Conservation (phyloP, 805 yeast genomes). For the Saccharomyces kudriavzevii region DNA sequence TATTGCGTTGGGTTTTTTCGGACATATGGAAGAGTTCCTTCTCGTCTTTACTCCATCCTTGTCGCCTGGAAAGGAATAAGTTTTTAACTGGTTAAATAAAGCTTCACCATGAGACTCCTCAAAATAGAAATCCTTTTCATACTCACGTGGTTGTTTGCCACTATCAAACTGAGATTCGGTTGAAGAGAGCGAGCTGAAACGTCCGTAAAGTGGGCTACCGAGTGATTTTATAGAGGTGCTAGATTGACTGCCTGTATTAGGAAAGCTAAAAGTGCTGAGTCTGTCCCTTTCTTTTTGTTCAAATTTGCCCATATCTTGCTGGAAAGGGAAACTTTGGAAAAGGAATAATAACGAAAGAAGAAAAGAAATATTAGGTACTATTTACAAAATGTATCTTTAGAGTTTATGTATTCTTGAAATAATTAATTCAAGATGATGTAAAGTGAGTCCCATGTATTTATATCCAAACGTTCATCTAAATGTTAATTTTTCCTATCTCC, state of each 20-base stretch:
- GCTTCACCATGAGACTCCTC: conserved; percentile 8
- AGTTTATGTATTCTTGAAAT: neutral
- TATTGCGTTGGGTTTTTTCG: neutral
- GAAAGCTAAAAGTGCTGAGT: conserved; percentile 4
- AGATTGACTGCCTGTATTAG: neutral
- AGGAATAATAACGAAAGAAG: neutral
- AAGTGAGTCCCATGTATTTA: neutral
- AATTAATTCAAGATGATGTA: neutral
- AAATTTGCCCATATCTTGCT: neutral
- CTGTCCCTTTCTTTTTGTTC: neutral
- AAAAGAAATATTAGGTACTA: neutral
- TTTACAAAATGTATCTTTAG: neutral
- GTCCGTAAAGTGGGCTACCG: neutral
- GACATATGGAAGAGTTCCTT: neutral
- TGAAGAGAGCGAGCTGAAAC: neutral
- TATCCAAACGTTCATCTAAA: neutral
- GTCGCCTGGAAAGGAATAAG: conserved; percentile 1
- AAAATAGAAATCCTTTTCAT: conserved; percentile 1
- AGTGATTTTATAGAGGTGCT: neutral
- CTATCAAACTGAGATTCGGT: neutral
- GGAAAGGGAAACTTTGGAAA: neutral
- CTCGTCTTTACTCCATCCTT: neutral
- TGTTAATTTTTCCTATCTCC: neutral
- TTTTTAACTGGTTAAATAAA: conserved; percentile 7
- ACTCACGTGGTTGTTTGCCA: neutral